Evolutionary conservation across 495 filamentous ascomycete species (phyloP), one percentile per base, ranked within the genome.

Genomic region (Hyaloscypha finlandica): DNA sequence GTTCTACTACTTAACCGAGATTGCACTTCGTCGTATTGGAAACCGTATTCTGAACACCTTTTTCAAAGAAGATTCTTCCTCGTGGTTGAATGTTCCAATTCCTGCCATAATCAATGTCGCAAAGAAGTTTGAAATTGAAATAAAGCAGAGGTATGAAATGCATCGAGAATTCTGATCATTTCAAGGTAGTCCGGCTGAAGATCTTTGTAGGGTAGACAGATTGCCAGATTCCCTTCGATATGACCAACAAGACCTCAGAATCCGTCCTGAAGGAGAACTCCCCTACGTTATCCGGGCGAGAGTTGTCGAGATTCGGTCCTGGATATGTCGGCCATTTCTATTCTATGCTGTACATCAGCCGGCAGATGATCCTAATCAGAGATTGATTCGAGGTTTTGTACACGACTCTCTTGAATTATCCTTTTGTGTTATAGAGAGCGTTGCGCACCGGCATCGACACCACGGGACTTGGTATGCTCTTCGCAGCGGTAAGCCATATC

Each of bases 1-100:
- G 71, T 69, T 63, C 39, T 75, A 71, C 64, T 75, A 75, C 48
- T 61, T 75, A 19, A 58, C 73, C 20, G 73, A 75, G 53, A 65
- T 75, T 32, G 64, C 73, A 1, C 59, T 73, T 8, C 61, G 71
- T 20, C 64, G 71, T 0, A 69, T 75, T n/a, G 42, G 42, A 32
- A 70, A 72, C 58, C 62, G 67, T 22, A 55, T 69, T 35, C 4
- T 68, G 22, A 60, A 60, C 31, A 37, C 58, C 32, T 60, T 60
- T 22, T 60, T 31, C 30, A n/a, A 39, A 25, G 25, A 25, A 25
- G 25, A 25, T 25, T 25, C 25, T 2, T 25, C 25, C 25, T 25
- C 25, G 25, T 25, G 25, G 25, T 25, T 25, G 25, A 25, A 25
- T 25, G 25, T 25, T 25, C 25, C 25, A 25, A 25, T 25, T 25